Evolutionary conservation across 257 asterid species (phyloP).

Genomic region (Echium plantagineum): DNA sequence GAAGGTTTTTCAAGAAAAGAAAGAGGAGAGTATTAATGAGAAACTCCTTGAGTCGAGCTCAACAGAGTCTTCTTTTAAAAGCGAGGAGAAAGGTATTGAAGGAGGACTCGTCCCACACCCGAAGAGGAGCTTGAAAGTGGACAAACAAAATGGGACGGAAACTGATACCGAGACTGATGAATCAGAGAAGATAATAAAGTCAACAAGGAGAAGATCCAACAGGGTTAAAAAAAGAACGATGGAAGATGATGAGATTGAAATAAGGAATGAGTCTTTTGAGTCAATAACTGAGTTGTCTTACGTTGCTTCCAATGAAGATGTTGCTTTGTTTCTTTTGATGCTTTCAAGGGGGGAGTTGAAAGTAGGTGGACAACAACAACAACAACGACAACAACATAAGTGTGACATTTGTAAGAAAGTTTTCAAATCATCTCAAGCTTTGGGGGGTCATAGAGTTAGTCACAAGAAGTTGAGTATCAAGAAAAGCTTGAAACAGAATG

Average conservation of each 20-base stretch:
- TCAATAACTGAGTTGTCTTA: slow-evolving; percentile 16
- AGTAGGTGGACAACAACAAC: slow-evolving; percentile 12
- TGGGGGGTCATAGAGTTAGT: slow-evolving; percentile 34
- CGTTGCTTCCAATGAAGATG: slow-evolving; percentile 32
- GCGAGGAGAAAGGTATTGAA: slow-evolving; percentile 4
- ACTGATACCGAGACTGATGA: slow-evolving; percentile 4
- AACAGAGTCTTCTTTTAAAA: slow-evolving; percentile 17
- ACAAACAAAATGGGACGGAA: slow-evolving; percentile 14
- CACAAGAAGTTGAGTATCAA: slow-evolving; percentile 13
- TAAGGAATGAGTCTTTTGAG: background rate
- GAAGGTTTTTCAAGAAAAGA: slow-evolving; percentile 18
- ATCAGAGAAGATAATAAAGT: slow-evolving; percentile 21
- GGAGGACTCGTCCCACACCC: slow-evolving; percentile 15
- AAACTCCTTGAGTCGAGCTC: slow-evolving; percentile 21
- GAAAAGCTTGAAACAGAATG: slow-evolving; percentile 5
- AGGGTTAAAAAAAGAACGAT: slow-evolving; percentile 12
- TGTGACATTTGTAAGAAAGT: slow-evolving; percentile 27
- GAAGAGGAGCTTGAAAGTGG: slow-evolving; percentile 24
- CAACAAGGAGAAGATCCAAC: slow-evolving; percentile 23
- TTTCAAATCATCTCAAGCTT: slow-evolving; percentile 35
- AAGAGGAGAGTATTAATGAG: slow-evolving; percentile 6
- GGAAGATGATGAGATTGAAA: slow-evolving; percentile 2
- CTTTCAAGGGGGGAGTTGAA: slow-evolving; percentile 41
- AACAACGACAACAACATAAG: too few species aligned
- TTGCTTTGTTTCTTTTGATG: slow-evolving; percentile 55